phyloP scores from a whole-genome alignment of 441 rosid species.

The Brassica hybrid region DNA sequence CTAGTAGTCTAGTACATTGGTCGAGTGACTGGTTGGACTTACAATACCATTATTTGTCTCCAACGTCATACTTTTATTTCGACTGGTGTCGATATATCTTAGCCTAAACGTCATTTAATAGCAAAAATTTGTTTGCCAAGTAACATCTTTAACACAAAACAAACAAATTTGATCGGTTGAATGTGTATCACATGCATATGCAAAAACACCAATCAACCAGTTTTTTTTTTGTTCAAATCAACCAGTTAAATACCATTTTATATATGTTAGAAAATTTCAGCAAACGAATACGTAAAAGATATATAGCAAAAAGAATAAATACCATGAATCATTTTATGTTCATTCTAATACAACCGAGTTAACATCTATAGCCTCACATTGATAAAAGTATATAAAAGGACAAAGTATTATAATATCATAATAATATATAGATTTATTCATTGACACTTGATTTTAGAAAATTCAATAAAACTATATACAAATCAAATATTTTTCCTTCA shows the following conservation, averaged over 20 bases:
- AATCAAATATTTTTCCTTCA: neutral
- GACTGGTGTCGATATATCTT: neutral
- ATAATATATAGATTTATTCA: neutral
- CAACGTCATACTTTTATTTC: too few relatives aligned
- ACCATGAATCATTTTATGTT: neutral
- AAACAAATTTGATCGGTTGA: neutral
- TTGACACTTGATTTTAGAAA: neutral
- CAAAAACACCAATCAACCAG: constrained; percentile 6
- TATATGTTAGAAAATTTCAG: neutral
- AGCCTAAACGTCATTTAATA: too few relatives aligned
- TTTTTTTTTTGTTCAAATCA: too few relatives aligned
- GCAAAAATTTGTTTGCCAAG: neutral
- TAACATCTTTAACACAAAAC: neutral
- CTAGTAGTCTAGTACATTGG: constrained; percentile 20
- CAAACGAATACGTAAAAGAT: neutral
- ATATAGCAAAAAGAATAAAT: too few relatives aligned
- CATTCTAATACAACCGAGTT: neutral
- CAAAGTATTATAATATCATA: neutral
- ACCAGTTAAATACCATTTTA: too few relatives aligned
- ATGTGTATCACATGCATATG: neutral
- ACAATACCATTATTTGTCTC: constrained; percentile 11
- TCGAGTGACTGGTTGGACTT: constrained; percentile 9
- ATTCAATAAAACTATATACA: neutral
- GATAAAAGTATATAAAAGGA: neutral
- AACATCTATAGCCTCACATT: neutral